phyloP scores from a whole-genome alignment of 176 grass and related monocot species.

The Aechmea fasciata region DNA sequence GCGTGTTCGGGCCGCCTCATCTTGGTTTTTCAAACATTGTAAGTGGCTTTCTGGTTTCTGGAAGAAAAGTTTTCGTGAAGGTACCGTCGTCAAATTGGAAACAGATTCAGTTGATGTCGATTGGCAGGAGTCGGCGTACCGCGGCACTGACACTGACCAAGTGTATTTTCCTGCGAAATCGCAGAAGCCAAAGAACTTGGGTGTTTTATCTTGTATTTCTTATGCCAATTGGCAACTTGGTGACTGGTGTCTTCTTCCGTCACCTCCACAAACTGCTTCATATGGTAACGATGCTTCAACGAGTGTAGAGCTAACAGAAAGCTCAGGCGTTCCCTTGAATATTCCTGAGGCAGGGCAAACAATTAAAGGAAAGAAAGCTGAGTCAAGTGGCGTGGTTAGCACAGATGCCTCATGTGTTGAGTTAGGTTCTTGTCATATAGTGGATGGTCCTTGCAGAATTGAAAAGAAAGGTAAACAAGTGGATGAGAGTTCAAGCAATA shows the following conservation, averaged over 20 bases:
- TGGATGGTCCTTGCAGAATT: not conserved
- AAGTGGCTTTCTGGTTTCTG: slow-evolving; percentile 76
- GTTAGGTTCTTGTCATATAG: not conserved
- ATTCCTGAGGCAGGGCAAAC: slow-evolving; percentile 9
- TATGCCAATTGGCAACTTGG: slow-evolving; percentile 79
- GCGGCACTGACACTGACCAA: slow-evolving; percentile 35
- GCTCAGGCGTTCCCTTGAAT: slow-evolving; percentile 16
- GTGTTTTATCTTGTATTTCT: slow-evolving; percentile 67
- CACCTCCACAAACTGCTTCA: slow-evolving; percentile 11
- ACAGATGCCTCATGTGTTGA: not conserved
- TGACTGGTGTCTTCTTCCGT: slow-evolving; percentile 68
- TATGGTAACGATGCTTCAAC: slow-evolving; percentile 20
- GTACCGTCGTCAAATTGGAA: slow-evolving; percentile 75
- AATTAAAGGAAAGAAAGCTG: not conserved
- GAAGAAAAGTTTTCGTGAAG: slow-evolving; percentile 75
- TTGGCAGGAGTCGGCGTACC: slow-evolving; percentile 81
- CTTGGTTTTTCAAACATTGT: slow-evolving; percentile 79
- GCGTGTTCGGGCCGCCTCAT: slow-evolving; percentile 61
- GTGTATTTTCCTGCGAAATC: slow-evolving; percentile 47
- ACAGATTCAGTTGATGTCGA: slow-evolving; percentile 68
- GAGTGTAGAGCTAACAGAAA: slow-evolving; percentile 19
- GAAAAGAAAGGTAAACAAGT: not conserved
- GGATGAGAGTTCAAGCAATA: too few species aligned
- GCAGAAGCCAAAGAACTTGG: slow-evolving; percentile 83
- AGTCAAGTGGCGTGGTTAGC: not conserved